Conservation (phyloP, 805 yeast genomes). For the Kazachstania martiniae region DNA sequence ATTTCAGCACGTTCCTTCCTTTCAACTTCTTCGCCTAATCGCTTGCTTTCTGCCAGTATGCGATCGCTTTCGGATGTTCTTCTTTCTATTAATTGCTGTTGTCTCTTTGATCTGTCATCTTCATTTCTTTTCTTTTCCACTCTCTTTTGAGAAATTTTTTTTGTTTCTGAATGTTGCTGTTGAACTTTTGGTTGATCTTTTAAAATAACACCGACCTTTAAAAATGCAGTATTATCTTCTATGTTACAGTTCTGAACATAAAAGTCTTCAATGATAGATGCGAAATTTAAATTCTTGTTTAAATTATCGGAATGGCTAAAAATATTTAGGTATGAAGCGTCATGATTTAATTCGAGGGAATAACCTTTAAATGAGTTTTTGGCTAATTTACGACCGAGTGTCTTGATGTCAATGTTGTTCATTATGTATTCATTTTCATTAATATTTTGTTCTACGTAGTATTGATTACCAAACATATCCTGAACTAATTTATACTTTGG, state of each 20-base stretch:
- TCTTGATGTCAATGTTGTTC: conserved; percentile 12
- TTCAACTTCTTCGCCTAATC: conserved; percentile 2
- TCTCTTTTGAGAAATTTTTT: not conserved
- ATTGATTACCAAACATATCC: conserved; percentile 24
- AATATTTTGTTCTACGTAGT: conserved; percentile 15
- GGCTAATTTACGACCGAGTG: conserved; percentile 14
- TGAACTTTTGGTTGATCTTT: conserved; percentile 1
- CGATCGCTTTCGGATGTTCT: not conserved
- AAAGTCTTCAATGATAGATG: conserved; percentile 14
- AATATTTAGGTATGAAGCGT: conserved; percentile 16
- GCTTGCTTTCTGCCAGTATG: too few species aligned
- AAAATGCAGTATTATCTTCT: conserved; percentile 7
- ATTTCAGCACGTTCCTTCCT: not conserved
- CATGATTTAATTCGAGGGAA: conserved; percentile 18
- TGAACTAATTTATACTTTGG: conserved; percentile 17
- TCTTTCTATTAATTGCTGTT: not conserved
- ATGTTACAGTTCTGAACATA: conserved; percentile 16
- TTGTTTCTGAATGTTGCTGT: not conserved
- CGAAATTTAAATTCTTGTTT: conserved; percentile 13
- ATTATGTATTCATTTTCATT: conserved; percentile 6
- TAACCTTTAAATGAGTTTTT: conserved; percentile 21
- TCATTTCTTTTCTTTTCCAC: not conserved
- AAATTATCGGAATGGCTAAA: conserved; percentile 14
- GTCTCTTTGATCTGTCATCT: not conserved
- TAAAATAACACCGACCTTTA: conserved; percentile 8